Conservation (phyloP, 805 yeast species). For the Metschnikowia reukaufii region DNA sequence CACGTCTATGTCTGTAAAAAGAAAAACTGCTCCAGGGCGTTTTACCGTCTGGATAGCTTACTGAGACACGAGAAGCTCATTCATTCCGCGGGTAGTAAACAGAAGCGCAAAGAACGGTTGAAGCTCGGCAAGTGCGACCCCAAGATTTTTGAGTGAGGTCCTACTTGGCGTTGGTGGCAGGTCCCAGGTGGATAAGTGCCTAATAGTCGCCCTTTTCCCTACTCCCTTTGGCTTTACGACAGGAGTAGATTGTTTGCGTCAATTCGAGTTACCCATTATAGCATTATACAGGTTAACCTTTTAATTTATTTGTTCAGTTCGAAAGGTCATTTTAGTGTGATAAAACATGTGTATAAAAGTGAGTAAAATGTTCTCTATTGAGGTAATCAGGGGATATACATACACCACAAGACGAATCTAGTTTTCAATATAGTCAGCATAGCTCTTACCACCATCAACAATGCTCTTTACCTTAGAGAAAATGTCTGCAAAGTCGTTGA, state of each 20-base stretch:
- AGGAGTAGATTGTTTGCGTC: not conserved
- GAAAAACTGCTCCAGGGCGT: slow-evolving; percentile 17
- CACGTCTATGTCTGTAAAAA: slow-evolving; percentile 19
- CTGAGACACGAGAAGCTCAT: slow-evolving; percentile 18
- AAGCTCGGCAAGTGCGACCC: slow-evolving; percentile 13
- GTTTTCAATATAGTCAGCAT: slow-evolving; percentile 21
- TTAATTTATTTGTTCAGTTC: slow-evolving; percentile 5
- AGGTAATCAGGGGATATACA: not conserved
- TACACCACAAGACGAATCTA: not conserved
- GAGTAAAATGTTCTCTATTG: too few relatives aligned
- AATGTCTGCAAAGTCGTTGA: slow-evolving; percentile 74
- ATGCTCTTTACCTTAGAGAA: slow-evolving; percentile 58
- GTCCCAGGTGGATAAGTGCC: slow-evolving; percentile 9
- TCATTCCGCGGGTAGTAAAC: slow-evolving; percentile 10
- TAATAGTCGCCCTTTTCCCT: not conserved
- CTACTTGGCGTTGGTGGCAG: not conserved
- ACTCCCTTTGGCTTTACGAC: not conserved
- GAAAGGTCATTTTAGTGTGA: too few relatives aligned
- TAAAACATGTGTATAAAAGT: too few relatives aligned
- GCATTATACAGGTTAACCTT: slow-evolving; percentile 2
- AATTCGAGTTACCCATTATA: not conserved
- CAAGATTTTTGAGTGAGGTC: slow-evolving; percentile 8
- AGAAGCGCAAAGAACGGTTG: slow-evolving; percentile 13
- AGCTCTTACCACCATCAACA: slow-evolving; percentile 29
- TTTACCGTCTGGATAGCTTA: slow-evolving; percentile 22